Evolutionary conservation across 345 rosid genomes (phyloP).

Genomic region (Gossypium arboreum): DNA sequence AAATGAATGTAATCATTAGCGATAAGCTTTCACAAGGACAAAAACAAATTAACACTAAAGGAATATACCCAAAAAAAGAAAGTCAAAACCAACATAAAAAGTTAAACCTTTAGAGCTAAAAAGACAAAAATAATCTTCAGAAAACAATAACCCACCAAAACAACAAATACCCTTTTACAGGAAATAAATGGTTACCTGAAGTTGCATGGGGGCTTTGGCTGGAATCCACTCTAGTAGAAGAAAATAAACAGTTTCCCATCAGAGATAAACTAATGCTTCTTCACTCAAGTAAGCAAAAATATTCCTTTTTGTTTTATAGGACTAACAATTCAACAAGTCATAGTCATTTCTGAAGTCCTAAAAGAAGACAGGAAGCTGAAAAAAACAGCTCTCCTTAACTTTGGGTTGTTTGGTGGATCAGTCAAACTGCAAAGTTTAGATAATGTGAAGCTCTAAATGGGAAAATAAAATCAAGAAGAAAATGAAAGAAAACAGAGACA

Average conservation of each 20-base stretch:
- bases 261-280: not conserved
- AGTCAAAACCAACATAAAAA: not conserved
- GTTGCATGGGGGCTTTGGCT: conserved; percentile 45
- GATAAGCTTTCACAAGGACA: not conserved
- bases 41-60: not conserved
- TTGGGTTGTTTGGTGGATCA: not conserved
- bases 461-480: not conserved
- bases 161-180: not conserved
- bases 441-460: not conserved
- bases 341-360: not conserved
- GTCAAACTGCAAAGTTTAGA: not conserved
- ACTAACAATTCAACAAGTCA: not conserved
- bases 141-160: not conserved
- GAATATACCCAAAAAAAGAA: not conserved
- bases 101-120: not conserved
- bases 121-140: not conserved
- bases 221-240: conserved; percentile 61
- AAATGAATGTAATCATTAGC: not conserved
- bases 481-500: not conserved
- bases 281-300: not conserved
- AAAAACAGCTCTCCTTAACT: not conserved
- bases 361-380: not conserved
- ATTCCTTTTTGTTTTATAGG: not conserved
- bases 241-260: conserved; percentile 78
- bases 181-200: conserved; percentile 44